phyloP scores from a whole-genome alignment of 1,284 basidiomycete species.

The Rhodotorula glutinis region DNA sequence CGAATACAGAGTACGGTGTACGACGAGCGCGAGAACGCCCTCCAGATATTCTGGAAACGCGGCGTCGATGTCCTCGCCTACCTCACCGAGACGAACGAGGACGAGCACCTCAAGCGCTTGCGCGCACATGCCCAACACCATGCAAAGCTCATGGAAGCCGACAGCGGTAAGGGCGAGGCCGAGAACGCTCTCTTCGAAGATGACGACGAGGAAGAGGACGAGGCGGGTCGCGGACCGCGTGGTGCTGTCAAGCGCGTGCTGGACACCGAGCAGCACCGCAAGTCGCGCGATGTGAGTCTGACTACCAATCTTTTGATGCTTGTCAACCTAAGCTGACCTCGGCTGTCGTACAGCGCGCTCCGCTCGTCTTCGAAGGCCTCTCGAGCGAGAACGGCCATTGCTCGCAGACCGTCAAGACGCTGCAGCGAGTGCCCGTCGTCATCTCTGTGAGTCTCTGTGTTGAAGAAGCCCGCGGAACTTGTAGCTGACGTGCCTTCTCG shows the following conservation, averaged over 20 bases:
- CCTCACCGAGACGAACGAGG: slow-evolving; percentile 82
- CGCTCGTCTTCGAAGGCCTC: slow-evolving; percentile 75
- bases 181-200: slow-evolving; percentile 85
- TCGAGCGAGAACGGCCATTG: slow-evolving; percentile 73
- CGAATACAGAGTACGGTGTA: slow-evolving; percentile 84
- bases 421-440: slow-evolving; percentile 77
- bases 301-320: too few species aligned
- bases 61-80: slow-evolving; percentile 78
- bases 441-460: slow-evolving; percentile 56
- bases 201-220: slow-evolving; percentile 61
- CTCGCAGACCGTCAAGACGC: slow-evolving; percentile 85
- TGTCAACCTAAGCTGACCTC: too few species aligned
- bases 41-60: slow-evolving; percentile 70
- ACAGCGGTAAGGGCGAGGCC: slow-evolving; percentile 76
- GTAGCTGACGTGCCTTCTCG: not conserved
- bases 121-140: slow-evolving; percentile 68
- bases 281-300: slow-evolving; percentile 56
- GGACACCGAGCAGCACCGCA: slow-evolving; percentile 64
- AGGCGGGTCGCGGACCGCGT: slow-evolving; percentile 46
- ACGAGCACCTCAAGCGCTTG: slow-evolving; percentile 51
- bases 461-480: too few species aligned
- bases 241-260: slow-evolving; percentile 49
- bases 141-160: slow-evolving; percentile 85
- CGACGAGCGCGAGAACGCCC: slow-evolving; percentile 82
- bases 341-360: slow-evolving; percentile 44